Percentiles rank a stretch among this genome's conserved stretches.
These are phyloP conservation scores for Xerocomellus intermedius DNA, from an alignment of 768 basidiomycete species.

Conservation along the genomic window DNA sequence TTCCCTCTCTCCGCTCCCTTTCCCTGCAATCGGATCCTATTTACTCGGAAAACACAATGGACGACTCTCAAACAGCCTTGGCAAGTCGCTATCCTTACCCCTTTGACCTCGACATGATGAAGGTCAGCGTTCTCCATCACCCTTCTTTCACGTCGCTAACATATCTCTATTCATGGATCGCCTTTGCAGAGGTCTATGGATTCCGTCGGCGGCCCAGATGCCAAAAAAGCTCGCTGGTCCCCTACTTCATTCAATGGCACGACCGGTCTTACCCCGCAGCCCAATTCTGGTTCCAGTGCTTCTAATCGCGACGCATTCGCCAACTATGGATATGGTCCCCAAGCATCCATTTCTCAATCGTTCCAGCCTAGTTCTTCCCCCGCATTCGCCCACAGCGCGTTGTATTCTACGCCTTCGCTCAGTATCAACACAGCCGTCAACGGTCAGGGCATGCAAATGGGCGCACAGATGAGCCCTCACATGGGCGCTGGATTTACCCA, in stretches of 20 bases:
- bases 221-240: conserved; percentile 91
- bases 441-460: conserved; percentile 44
- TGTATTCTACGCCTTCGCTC: conserved; percentile 74
- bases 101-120: conserved; percentile 92
- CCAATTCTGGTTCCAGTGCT: conserved; percentile 36
- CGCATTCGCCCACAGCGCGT: conserved; percentile 53
- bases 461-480: conserved; percentile 69
- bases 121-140: conserved; percentile 46
- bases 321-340: conserved; percentile 84
- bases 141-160: conserved; percentile 2
- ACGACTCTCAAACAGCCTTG: conserved; percentile 72
- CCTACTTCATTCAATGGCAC: conserved; percentile 51
- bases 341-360: conserved; percentile 60
- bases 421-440: conserved; percentile 59
- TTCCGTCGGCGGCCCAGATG: conserved; percentile 73
- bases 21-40: conserved; percentile 22
- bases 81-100: conserved; percentile 69
- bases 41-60: conserved; percentile 47
- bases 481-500: conserved; percentile 54
- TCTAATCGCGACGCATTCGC: conserved; percentile 70
- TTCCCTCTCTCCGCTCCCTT: conserved; percentile 44
- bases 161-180: background rate
- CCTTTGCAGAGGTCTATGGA: conserved; percentile 78
- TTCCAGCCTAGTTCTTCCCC: conserved; percentile 46
- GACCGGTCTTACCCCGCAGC: conserved; percentile 37